Base-by-base conservation (phyloP, 495 filamentous ascomycete species). In the Talaromyces wortmannii region DNA sequence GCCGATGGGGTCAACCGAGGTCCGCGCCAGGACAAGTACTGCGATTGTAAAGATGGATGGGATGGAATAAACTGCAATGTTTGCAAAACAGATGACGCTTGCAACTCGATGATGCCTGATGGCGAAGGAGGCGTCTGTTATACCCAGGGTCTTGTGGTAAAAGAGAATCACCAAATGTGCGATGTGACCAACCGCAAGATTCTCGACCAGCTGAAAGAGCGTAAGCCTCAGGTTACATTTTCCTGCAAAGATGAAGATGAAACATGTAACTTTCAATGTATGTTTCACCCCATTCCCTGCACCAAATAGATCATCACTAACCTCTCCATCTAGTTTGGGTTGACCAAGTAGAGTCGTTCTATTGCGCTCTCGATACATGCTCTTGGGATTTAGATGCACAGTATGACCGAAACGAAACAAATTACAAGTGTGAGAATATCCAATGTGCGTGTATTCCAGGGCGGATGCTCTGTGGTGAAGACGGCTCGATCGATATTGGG, bases 11-110 rank as follows among this genome's bases (percentile, higher is more conserved):
- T 75, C 53, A 82, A 96, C 57, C 82, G 94, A 60, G 75, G 84
- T 13, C 80, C 84, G 58, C 81, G 92, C 63, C 67, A 82, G 45
- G 82, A 78, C 45, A 75, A 83, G 13, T 71, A 76, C 33, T 98
- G 94, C 70, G 73, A 92, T 29, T 98, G 94, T 70, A 84, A 91
- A 58, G 90, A 96, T 32, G 94, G 95, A 48, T 98, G 94, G 94
- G 82, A 81, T n/a, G 94, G 94, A 57, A 92, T 97, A 71, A 98
- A 98, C 77, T 98, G 94, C 79, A 98, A 98, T 66, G 90, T 97
- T 53, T 98, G 94, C 72, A 80, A 86, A 46, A 81, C 83, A 13
- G 78, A 97, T 65, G 72, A 86, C 55, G 91, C 88, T 11, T 98
- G 94, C 65, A 78, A 90, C 68, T 81, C 87, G 7, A 71, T 98